Conservation (phyloP, 2,329 filamentous ascomycete species). For the Cladophialophora chaetospira region DNA sequence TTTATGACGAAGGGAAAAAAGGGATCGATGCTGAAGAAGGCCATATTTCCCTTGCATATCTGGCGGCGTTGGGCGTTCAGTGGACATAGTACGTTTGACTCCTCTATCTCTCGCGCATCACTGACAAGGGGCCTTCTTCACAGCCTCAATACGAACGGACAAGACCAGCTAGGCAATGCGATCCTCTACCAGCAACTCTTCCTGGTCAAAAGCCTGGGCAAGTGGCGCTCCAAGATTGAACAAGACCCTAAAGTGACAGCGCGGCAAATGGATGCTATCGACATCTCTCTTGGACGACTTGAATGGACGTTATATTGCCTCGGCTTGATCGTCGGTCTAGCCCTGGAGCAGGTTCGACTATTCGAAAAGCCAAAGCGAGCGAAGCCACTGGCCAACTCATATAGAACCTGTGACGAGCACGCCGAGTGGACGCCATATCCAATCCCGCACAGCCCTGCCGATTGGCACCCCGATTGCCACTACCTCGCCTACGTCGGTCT, state of each 20-base stretch:
- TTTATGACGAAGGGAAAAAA: conserved; percentile 40
- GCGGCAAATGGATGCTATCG: conserved; percentile 6
- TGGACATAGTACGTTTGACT: conserved; percentile 35
- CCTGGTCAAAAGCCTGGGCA: conserved; percentile 34
- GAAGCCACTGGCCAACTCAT: conserved; percentile 23
- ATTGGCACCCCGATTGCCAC: conserved; percentile 35
- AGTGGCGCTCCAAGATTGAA: conserved; percentile 33
- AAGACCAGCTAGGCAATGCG: conserved; percentile 33
- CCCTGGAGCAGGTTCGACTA: conserved; percentile 31
- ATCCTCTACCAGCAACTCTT: conserved; percentile 22
- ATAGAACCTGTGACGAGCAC: conserved; percentile 16
- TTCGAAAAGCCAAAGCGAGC: conserved; percentile 19
- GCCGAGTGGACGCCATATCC: conserved; percentile 36
- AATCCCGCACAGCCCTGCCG: conserved; percentile 22
- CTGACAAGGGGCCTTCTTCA: background rate
- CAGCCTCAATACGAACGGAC: conserved; percentile 39
- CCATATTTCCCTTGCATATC: conserved; percentile 35
- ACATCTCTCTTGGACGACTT: conserved; percentile 10
- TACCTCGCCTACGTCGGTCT: conserved; percentile 32
- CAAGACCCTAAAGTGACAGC: conserved; percentile 7
- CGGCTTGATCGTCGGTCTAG: conserved; percentile 18
- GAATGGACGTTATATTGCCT: conserved; percentile 22
- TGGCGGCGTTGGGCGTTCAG: conserved; percentile 38
- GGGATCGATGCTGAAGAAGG: conserved; percentile 38
- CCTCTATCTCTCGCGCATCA: background rate